phyloP scores from a whole-genome alignment of 306 rosid species.

The Citrullus amarus region DNA sequence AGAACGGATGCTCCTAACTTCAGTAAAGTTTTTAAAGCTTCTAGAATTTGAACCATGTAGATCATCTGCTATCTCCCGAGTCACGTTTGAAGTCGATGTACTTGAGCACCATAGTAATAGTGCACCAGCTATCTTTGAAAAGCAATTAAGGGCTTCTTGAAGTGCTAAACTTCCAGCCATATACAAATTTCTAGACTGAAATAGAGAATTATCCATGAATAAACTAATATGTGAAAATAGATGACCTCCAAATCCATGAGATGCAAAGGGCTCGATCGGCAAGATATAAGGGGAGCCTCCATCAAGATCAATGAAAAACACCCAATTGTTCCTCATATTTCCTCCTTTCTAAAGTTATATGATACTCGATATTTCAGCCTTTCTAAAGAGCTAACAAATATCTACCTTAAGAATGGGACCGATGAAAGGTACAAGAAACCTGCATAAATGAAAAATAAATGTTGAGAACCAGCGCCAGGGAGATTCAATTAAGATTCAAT shows the following conservation, averaged over 20 bases:
- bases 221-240: constrained; percentile 40
- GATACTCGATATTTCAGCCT: not conserved
- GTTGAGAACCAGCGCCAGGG: not conserved
- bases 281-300: constrained; percentile 34
- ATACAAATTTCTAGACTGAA: constrained; percentile 20
- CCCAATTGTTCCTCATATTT: constrained; percentile 56
- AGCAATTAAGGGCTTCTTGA: constrained; percentile 38
- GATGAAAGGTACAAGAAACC: not conserved
- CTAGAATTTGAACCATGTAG: constrained; percentile 27
- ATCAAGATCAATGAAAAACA: constrained; percentile 57
- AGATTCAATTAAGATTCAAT: not conserved
- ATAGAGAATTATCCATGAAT: constrained; percentile 36
- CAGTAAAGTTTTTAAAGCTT: constrained; percentile 17
- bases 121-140: constrained; percentile 59
- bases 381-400: not conserved
- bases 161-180: constrained; percentile 48
- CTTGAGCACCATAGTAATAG: constrained; percentile 38
- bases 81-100: constrained; percentile 25
- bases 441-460: not conserved
- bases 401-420: constrained; percentile 1
- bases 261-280: constrained; percentile 37
- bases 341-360: not conserved
- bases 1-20: constrained; percentile 33
- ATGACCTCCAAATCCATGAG: constrained; percentile 27
- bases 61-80: constrained; percentile 27